Evolutionary conservation across 495 filamentous ascomycete genomes (phyloP), one percentile per base, ranked within the genome.

Genomic region (Daldinia grandis): DNA sequence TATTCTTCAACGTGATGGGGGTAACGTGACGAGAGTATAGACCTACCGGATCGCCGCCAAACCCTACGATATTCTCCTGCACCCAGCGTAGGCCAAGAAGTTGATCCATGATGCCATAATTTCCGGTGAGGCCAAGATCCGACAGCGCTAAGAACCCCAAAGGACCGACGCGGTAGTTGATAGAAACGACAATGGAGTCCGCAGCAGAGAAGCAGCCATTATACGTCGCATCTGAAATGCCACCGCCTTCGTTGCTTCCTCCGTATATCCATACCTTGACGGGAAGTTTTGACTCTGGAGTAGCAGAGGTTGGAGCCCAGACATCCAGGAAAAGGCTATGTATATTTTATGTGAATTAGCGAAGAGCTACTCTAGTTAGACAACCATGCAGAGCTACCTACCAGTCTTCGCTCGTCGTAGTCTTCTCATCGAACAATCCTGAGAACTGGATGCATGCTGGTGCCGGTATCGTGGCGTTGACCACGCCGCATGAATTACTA

Each of bases 161-260:
- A 37, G 88, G 82, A 62, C 87, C 88, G 31, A 89, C 64, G n/a
- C 88, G 84, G 68, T 89, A 89, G 73, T 84, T 84, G 37, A 83
- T 53, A 17, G 77, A 76, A 3, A 84, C 82, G 2, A 83, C 60
- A 62, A 85, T 78, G 10, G 77, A 61, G 54, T 79, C 73, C 3
- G 62, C 57, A 7, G 80, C 79, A 15, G 76, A 70, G 68, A 78
- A 76, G 64, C 81, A 82, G 19, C 81, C 81, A 60, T 81, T 77
- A 59, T 81, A 84, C 1, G 76, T 72, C n/a, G 76, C 64, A 38
- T 80, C 64, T 3, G 74, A 68, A 10, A 77, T 50, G 5, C 69
- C 74, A 30, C 78, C 78, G 9, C 53, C 71, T 30, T 68, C 65
- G 19, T 78, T 74, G 15, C 71, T 63, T 49, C 82, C 81, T 42